phyloP scores from a whole-genome alignment of 1,139 yeast species.

The Spathaspora sp. region DNA sequence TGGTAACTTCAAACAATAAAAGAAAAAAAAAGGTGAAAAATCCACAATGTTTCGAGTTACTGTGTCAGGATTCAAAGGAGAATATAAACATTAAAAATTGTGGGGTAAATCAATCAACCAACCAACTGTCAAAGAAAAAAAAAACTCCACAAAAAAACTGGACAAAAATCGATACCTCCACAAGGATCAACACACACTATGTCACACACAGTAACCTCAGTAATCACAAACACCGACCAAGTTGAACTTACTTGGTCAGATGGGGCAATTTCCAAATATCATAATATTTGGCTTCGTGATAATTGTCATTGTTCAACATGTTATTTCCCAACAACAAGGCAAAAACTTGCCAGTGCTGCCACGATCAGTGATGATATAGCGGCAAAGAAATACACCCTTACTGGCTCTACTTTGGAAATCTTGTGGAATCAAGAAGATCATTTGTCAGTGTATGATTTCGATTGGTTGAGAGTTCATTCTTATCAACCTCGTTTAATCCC shows the following conservation, averaged over 20 bases:
- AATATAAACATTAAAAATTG: not conserved
- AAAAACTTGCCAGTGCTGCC: slow-evolving; percentile 62
- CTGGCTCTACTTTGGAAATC: slow-evolving; percentile 21
- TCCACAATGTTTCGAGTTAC: no score
- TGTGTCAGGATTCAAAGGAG: not conserved
- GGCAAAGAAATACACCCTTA: slow-evolving; percentile 25
- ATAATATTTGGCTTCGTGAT: slow-evolving; percentile 69
- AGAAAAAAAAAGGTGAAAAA: no score
- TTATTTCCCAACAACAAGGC: slow-evolving; percentile 61
- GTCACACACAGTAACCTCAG: not conserved
- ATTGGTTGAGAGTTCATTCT: slow-evolving; percentile 62
- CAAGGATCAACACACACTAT: not conserved
- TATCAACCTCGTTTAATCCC: slow-evolving; percentile 53
- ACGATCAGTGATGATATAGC: slow-evolving; percentile 48
- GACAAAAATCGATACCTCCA: not conserved
- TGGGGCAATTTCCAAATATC: slow-evolving; percentile 25
- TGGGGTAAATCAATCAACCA: not conserved
- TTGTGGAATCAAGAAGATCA: slow-evolving; percentile 30
- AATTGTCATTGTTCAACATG: slow-evolving; percentile 66
- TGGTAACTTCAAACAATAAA: no score
- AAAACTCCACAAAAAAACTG: not conserved
- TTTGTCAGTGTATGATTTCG: slow-evolving; percentile 41
- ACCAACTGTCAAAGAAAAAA: not conserved
- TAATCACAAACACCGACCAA: not conserved
- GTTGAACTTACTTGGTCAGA: slow-evolving; percentile 14